phyloP scores from a whole-genome alignment of 306 rosid species.

The Arachis stenosperma region DNA sequence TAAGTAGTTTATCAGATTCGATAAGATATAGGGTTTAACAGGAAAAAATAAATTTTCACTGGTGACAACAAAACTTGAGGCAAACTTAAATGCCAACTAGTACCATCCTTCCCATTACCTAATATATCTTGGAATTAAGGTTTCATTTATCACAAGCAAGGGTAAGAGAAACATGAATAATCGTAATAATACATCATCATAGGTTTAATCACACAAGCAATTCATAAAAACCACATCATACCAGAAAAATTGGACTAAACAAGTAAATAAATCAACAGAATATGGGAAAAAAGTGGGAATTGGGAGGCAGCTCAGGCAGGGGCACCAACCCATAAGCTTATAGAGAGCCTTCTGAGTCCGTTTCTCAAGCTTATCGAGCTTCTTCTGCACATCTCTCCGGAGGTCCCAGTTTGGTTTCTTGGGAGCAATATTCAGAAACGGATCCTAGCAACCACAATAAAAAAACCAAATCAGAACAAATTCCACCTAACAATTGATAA shows the following conservation, averaged over 20 bases:
- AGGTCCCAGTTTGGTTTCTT: conserved; percentile 98
- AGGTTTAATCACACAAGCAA: neutral
- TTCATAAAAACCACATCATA: neutral
- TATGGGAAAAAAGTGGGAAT: conserved; percentile 14
- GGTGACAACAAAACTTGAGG: neutral
- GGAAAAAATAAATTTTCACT: neutral
- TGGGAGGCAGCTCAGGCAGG: neutral
- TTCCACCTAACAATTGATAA: neutral
- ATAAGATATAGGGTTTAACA: neutral
- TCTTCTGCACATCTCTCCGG: conserved; percentile 93
- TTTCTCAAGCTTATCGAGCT: conserved; percentile 91
- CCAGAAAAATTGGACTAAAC: neutral
- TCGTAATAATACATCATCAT: neutral
- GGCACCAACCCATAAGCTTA: conserved; percentile 71
- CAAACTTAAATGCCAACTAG: neutral
- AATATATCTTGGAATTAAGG: neutral
- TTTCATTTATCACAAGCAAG: neutral
- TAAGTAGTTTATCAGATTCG: neutral
- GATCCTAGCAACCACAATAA: conserved; percentile 54
- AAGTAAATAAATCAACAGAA: neutral
- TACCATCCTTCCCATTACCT: neutral
- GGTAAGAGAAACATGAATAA: neutral
- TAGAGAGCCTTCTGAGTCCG: conserved; percentile 84
- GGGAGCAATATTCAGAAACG: conserved; percentile 92
- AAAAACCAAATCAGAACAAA: neutral